Conservation (phyloP, 768 basidiomycete species). For the Mycena metata region DNA sequence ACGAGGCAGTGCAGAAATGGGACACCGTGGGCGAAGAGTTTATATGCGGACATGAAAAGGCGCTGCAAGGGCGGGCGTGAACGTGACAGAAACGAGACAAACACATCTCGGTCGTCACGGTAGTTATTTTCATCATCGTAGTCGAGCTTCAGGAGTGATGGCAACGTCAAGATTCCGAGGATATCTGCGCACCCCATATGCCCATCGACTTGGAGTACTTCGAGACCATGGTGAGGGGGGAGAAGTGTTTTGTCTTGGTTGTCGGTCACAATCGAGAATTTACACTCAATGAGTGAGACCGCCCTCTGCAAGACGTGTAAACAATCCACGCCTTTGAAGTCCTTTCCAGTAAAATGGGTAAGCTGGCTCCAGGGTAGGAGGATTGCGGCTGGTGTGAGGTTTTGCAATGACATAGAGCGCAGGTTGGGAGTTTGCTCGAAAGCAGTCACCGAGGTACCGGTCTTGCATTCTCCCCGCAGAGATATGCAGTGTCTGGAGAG, state of each 20-base stretch:
- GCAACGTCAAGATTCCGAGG: not conserved
- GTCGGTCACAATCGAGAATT: not conserved
- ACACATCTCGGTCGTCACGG: not conserved
- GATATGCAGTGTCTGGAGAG: conserved; percentile 3
- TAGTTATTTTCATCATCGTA: not conserved
- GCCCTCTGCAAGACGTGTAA: not conserved
- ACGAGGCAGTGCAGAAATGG: not conserved
- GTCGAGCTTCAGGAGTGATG: not conserved
- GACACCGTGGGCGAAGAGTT: not conserved
- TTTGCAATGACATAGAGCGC: not conserved
- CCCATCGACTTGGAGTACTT: not conserved
- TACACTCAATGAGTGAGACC: conserved; percentile 2
- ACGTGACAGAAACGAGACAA: not conserved
- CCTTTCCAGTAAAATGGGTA: not conserved
- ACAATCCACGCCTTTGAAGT: not conserved
- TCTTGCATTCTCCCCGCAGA: not conserved
- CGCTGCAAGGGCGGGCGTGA: not conserved
- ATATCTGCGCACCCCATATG: not conserved
- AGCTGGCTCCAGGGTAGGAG: conserved; percentile 19
- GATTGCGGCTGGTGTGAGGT: not conserved
- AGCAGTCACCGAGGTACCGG: too few relatives aligned
- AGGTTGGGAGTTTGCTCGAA: conserved; percentile 16
- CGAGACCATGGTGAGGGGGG: not conserved
- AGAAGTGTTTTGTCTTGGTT: not conserved
- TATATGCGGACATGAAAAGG: not conserved